Evolutionary conservation across 495 filamentous ascomycete species (phyloP).

Genomic region (Aspergillus baeticus): DNA sequence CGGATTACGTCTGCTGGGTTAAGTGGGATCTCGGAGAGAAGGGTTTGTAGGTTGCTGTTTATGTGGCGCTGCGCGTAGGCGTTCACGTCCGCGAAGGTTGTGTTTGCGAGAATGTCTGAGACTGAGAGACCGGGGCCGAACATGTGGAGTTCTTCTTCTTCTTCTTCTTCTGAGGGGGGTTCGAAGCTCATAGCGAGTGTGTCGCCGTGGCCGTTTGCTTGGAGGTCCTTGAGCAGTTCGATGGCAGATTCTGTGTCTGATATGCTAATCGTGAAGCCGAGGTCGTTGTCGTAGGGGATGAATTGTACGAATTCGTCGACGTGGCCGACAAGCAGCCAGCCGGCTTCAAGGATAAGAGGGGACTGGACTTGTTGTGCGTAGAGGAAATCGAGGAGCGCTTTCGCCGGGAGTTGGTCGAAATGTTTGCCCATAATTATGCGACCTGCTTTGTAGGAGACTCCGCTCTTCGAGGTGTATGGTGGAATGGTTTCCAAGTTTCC

Average conservation of each 20-base stretch:
- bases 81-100: background rate
- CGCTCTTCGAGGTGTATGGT: conserved; percentile 3
- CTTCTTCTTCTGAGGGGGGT: too few relatives aligned
- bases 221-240: background rate
- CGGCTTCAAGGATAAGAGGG: conserved; percentile 8
- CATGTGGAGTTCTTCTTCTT: too few relatives aligned
- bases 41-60: background rate
- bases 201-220: background rate
- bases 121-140: background rate
- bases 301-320: conserved; percentile 15
- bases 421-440: conserved; percentile 8
- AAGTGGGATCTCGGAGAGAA: background rate
- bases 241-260: background rate
- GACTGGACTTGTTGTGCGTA: conserved; percentile 2
- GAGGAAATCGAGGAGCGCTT: background rate
- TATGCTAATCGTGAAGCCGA: conserved; percentile 6
- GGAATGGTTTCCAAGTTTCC: conserved; percentile 10
- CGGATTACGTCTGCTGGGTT: background rate
- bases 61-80: background rate
- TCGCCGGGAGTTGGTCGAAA: background rate
- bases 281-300: conserved; percentile 5
- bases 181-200: background rate
- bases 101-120: background rate
- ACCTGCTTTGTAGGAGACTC: conserved; percentile 1
- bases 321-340: conserved; percentile 8